phyloP scores from a whole-genome alignment of 2,329 filamentous ascomycete species.

The Trichoderma sp. region DNA sequence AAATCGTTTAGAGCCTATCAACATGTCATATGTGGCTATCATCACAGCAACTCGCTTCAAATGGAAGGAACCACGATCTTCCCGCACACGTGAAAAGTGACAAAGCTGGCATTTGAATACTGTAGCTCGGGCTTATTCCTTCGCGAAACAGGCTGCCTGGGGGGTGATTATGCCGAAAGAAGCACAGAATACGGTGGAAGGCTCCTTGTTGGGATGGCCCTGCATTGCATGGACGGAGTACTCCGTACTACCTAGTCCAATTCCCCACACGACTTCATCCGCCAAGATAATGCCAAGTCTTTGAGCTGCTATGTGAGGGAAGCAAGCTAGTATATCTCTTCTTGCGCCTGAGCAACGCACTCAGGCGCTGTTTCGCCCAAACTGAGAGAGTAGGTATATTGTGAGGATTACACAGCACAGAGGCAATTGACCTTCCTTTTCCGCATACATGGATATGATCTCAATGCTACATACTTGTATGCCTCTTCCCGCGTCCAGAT shows the following conservation, averaged over 20 bases:
- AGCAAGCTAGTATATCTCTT: constrained; percentile 7
- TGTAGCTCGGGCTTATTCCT: constrained; percentile 16
- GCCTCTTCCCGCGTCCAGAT: background rate
- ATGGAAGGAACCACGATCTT: constrained; percentile 8
- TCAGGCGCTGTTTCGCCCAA: background rate
- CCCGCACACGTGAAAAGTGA: constrained; percentile 16
- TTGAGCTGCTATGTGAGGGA: background rate
- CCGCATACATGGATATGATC: background rate
- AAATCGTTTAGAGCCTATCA: constrained; percentile 4
- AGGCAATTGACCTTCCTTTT: background rate
- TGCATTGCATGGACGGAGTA: constrained; percentile 22
- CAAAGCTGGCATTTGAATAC: background rate
- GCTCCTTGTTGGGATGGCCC: constrained; percentile 20
- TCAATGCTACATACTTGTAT: background rate
- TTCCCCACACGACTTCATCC: constrained; percentile 21
- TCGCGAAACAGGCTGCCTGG: constrained; percentile 16
- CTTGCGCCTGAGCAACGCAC: background rate
- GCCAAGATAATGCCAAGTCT: constrained; percentile 15
- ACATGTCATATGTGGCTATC: background rate
- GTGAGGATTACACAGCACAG: background rate
- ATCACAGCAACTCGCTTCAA: constrained; percentile 6
- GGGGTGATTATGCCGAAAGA: constrained; percentile 16
- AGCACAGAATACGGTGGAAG: constrained; percentile 17
- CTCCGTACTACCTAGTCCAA: constrained; percentile 3
- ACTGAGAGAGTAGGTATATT: background rate